Evolutionary conservation across 2,329 filamentous ascomycete species (phyloP).

Genomic region (Colletotrichum orbiculare): DNA sequence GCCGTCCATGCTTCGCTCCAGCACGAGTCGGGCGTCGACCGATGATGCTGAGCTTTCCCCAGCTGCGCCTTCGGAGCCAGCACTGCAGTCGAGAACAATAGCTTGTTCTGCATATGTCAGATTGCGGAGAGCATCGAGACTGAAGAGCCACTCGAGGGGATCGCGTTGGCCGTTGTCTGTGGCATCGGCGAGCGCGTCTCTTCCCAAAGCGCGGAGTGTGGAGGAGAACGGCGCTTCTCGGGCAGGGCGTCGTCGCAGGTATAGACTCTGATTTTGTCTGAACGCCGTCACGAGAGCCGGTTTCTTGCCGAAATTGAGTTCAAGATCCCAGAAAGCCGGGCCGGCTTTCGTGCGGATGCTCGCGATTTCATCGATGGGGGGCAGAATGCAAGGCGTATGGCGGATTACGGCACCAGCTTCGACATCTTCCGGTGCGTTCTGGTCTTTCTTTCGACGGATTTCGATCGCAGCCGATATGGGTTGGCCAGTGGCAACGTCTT

Average conservation of each 20-base stretch:
- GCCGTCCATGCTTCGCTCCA: slow-evolving; percentile 63
- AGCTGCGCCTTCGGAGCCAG: slow-evolving; percentile 60
- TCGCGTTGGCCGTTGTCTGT: slow-evolving; percentile 47
- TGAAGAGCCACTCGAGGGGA: slow-evolving; percentile 81
- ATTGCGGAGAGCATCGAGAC: slow-evolving; percentile 63
- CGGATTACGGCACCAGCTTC: slow-evolving; percentile 47
- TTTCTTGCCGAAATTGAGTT: slow-evolving; percentile 77
- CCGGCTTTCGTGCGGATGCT: slow-evolving; percentile 70
- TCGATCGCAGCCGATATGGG: slow-evolving; percentile 80
- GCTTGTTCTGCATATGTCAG: slow-evolving; percentile 75
- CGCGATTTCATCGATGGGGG: slow-evolving; percentile 72
- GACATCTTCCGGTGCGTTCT: slow-evolving; percentile 37
- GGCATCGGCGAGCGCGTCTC: slow-evolving; percentile 40
- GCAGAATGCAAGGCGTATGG: slow-evolving; percentile 69
- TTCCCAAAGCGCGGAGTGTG: slow-evolving; percentile 78
- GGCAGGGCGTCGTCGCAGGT: slow-evolving; percentile 76
- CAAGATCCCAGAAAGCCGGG: slow-evolving; percentile 82
- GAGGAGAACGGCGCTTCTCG: slow-evolving; percentile 78
- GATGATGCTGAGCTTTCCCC: slow-evolving; percentile 52
- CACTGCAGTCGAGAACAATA: slow-evolving; percentile 65
- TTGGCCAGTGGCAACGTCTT: slow-evolving; percentile 86
- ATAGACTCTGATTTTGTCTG: slow-evolving; percentile 75
- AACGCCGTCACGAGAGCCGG: slow-evolving; percentile 73
- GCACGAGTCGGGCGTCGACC: slow-evolving; percentile 78
- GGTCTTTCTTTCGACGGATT: slow-evolving; percentile 66